These are phyloP conservation scores for Aspergillus transmontanensis DNA, from an alignment of 2,329 filamentous ascomycete genomes.

Conservation along the genomic window DNA sequence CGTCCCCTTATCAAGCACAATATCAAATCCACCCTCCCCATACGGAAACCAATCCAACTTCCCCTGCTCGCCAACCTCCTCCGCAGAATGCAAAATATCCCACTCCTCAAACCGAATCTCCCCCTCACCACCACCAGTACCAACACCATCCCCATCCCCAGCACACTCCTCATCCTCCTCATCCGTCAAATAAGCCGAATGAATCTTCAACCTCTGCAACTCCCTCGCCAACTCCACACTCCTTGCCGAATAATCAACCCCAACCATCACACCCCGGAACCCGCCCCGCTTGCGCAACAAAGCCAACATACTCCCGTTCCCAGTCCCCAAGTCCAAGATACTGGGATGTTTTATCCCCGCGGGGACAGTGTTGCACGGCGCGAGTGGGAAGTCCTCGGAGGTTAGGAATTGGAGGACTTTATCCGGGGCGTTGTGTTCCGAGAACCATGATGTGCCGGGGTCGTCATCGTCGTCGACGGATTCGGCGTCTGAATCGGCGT, in stretches of 20 bases:
- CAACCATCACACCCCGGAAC: slow-evolving; percentile 73
- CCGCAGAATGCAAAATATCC: slow-evolving; percentile 59
- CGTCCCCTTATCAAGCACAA: slow-evolving; percentile 96
- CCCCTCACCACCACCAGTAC: slow-evolving; percentile 4
- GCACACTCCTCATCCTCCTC: slow-evolving; percentile 29
- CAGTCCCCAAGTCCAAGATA: slow-evolving; percentile 87
- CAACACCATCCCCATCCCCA: slow-evolving; percentile 23
- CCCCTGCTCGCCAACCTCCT: slow-evolving; percentile 32
- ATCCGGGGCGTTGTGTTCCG: slow-evolving; percentile 83
- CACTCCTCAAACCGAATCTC: slow-evolving; percentile 60
- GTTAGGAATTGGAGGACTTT: slow-evolving; percentile 74
- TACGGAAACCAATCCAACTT: slow-evolving; percentile 42
- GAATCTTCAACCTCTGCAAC: slow-evolving; percentile 52
- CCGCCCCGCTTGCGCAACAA: slow-evolving; percentile 66
- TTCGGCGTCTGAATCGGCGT: slow-evolving; percentile 50
- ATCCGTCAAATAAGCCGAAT: slow-evolving; percentile 38
- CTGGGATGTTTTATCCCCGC: slow-evolving; percentile 25
- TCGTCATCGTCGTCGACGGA: slow-evolving; percentile 72
- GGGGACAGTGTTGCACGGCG: slow-evolving; percentile 38
- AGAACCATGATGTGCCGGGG: slow-evolving; percentile 94
- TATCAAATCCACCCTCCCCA: slow-evolving; percentile 68
- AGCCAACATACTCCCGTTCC: slow-evolving; percentile 91
- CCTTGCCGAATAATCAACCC: slow-evolving; percentile 81
- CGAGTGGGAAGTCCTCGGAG: slow-evolving; percentile 48
- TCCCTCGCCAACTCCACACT: slow-evolving; percentile 74